These are phyloP conservation scores for Ceratocystis huliohia DNA, from an alignment of 2,329 filamentous ascomycete genomes.

Conservation along the genomic window DNA sequence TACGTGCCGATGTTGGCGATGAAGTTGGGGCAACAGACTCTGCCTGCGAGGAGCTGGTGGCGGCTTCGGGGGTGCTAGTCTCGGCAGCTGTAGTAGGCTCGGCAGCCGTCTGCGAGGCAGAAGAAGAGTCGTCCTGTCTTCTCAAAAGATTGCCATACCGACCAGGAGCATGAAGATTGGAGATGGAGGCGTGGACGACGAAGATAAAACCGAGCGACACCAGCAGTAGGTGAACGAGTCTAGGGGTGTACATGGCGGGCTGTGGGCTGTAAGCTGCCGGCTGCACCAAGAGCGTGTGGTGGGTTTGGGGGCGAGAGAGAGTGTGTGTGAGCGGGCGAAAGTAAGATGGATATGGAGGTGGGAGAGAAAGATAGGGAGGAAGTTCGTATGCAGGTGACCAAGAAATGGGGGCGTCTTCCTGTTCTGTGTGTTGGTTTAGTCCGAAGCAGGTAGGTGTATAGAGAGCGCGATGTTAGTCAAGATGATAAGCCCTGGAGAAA, in stretches of 20 bases:
- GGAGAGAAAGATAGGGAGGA: background rate
- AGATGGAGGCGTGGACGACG: slow-evolving; percentile 34
- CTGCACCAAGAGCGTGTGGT: background rate
- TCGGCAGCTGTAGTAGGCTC: slow-evolving; percentile 8
- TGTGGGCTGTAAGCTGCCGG: too few relatives aligned
- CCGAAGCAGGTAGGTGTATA: background rate
- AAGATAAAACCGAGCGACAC: slow-evolving; percentile 37
- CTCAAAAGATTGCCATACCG: slow-evolving; percentile 16
- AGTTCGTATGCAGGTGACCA: background rate
- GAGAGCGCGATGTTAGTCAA: background rate
- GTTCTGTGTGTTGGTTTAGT: background rate
- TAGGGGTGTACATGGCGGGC: slow-evolving; percentile 37
- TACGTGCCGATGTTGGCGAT: background rate
- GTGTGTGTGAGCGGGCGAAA: background rate
- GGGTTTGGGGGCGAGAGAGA: background rate
- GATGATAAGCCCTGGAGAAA: background rate
- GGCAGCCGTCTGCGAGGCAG: background rate
- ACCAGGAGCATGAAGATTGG: slow-evolving; percentile 23
- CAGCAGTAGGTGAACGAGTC: slow-evolving; percentile 36
- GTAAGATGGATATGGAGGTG: slow-evolving; percentile 9
- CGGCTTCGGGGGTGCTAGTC: background rate
- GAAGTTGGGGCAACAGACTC: slow-evolving; percentile 2
- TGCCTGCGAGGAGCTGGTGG: background rate
- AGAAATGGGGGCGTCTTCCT: slow-evolving; percentile 1
- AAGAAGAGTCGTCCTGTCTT: slow-evolving; percentile 12